Evolutionary conservation across 2,329 filamentous ascomycete species (phyloP), one percentile per base, ranked within the genome.

Genomic region (Penicillium sp.): DNA sequence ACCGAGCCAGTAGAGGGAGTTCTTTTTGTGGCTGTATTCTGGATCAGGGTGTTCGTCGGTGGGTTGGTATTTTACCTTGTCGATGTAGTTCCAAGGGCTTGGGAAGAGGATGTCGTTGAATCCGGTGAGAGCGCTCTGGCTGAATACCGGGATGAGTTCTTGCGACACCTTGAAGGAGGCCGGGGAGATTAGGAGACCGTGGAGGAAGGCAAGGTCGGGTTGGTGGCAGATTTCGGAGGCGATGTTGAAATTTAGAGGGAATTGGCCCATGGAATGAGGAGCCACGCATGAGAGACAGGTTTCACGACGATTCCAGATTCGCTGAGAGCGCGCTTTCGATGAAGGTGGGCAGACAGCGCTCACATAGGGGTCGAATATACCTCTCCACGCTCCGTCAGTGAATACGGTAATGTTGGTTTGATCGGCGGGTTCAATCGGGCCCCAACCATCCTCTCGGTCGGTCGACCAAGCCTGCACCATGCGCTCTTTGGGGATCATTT

Each of bases 31-130:
- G 0, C 75, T 67, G 60, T 90, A 92, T 0, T 74, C 70, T 6
- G 70, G 70, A 62, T 87, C 84, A 0, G 81, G 82, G 49, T 78
- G 71, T 5, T 77, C 77, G 4, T 81, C 74, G 1, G 81, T 79
- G 27, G 83, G 81, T 0, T 75, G 68, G 50, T 84, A 83, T 59
- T 75, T 74, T 13, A 78, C 79, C 68, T 85, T 85, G 58, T 84
- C 81, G 58, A 84, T 72, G 61, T 86, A 87, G 64, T 85, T 85
- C 83, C 82, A 85, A 0, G 82, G 72, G 65, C 81, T 78, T 0
- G 91, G 90, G 51, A 92, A 88, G 23, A 92, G 74, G 34, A 95
- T 90, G 69, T 95, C 91, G 61, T 82, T 85, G 74, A 90, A 93
- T 5, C 86, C 86, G 44, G 83, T 80, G 1, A 87, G 84, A 65